phyloP scores from a whole-genome alignment of 2,329 filamentous ascomycete genomes.

The Ophiostoma ips region DNA sequence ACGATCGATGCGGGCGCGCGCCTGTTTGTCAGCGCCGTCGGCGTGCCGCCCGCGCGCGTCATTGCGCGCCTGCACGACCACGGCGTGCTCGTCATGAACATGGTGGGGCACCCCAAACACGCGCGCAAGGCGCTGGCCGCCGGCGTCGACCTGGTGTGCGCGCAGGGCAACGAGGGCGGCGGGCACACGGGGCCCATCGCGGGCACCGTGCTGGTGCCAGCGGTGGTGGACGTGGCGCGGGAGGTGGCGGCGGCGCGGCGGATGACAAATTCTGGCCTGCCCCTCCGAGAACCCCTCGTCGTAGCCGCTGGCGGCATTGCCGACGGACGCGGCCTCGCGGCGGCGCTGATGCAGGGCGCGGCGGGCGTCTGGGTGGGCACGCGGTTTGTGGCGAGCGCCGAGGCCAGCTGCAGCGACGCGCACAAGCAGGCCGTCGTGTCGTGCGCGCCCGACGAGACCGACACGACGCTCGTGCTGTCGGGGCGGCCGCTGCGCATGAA shows the following conservation, averaged over 20 bases:
- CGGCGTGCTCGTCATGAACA: conserved; percentile 85
- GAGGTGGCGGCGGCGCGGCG: conserved; percentile 35
- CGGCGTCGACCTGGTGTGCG: conserved; percentile 82
- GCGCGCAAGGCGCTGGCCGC: conserved; percentile 75
- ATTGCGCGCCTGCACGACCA: conserved; percentile 66
- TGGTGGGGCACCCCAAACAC: conserved; percentile 89
- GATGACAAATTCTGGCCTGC: conserved; percentile 22
- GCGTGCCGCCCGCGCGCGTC: conserved; percentile 61
- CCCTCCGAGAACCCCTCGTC: conserved; percentile 46
- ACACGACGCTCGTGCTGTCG: conserved; percentile 68
- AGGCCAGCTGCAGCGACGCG: conserved; percentile 66
- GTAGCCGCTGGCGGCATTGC: conserved; percentile 81
- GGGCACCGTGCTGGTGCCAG: conserved; percentile 73
- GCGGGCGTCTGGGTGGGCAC: conserved; percentile 90
- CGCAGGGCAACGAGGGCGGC: conserved; percentile 86
- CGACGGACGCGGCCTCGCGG: conserved; percentile 68
- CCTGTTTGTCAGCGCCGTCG: conserved; percentile 79
- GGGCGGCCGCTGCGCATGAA: conserved; percentile 70
- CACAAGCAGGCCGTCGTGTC: conserved; percentile 75
- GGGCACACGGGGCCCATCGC: conserved; percentile 85
- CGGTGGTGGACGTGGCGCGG: conserved; percentile 70
- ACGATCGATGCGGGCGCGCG: conserved; percentile 71
- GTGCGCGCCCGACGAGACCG: conserved; percentile 67
- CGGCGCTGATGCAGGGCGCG: conserved; percentile 75
- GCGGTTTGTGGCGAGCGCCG: conserved; percentile 69